Percentiles rank a stretch among this genome's conserved stretches.
Conservation (phyloP, 106 monocot species). For the Chionographis japonica region DNA sequence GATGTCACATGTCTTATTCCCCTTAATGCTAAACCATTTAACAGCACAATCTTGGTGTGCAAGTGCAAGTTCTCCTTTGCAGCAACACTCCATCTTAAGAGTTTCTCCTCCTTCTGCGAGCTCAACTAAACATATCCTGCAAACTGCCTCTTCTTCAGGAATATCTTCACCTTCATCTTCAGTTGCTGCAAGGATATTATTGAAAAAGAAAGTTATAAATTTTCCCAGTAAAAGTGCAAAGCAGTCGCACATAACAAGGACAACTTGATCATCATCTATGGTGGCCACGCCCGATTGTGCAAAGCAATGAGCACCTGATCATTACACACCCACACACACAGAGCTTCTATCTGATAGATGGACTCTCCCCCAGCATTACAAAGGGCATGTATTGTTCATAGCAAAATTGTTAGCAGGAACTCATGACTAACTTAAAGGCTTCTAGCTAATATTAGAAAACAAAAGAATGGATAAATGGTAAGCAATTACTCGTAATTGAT, state of each 20-base stretch:
- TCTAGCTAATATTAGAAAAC: too few relatives aligned
- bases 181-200: slow-evolving; percentile 20
- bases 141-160: slow-evolving; percentile 94
- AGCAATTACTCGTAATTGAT: neutral
- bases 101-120: slow-evolving; percentile 92
- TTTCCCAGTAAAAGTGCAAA: neutral
- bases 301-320: too few relatives aligned
- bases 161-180: slow-evolving; percentile 84
- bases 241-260: neutral
- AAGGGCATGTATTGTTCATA: too few relatives aligned
- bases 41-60: slow-evolving; percentile 95
- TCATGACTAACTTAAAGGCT: too few relatives aligned
- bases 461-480: too few relatives aligned
- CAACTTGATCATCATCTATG: too few relatives aligned
- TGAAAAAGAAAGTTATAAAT: neutral
- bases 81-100: slow-evolving; percentile 93
- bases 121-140: slow-evolving; percentile 90
- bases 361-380: too few relatives aligned
- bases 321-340: too few relatives aligned
- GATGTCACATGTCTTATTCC: slow-evolving; percentile 95
- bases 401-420: too few relatives aligned
- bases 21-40: slow-evolving; percentile 98
- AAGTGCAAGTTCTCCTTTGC: slow-evolving; percentile 98
- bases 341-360: too few relatives aligned
- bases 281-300: too few relatives aligned